Evolutionary conservation across 306 rosid species (phyloP).

Genomic region (Trifolium pratense): DNA sequence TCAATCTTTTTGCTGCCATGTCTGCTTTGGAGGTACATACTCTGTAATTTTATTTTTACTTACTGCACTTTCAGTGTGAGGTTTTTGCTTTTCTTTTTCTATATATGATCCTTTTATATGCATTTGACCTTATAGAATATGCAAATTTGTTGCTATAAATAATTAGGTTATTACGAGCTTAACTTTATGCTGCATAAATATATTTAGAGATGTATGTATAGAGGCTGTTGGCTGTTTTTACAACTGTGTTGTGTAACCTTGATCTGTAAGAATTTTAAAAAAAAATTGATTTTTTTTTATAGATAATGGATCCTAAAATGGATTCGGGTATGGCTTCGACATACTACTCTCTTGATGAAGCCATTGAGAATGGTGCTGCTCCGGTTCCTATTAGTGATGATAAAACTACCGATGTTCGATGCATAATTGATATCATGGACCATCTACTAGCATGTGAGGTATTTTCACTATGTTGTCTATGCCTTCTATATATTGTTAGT

Average conservation of each 20-base stretch:
- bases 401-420: constrained; percentile 71
- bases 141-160: background rate
- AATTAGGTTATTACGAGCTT: constrained; percentile 18
- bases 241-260: constrained; percentile 12
- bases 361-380: constrained; percentile 93
- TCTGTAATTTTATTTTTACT: constrained; percentile 31
- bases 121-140: background rate
- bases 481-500: constrained; percentile 29
- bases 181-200: background rate
- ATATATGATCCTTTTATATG: background rate
- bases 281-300: constrained; percentile 25
- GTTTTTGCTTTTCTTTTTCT: background rate
- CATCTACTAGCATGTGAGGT: constrained; percentile 98
- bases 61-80: constrained; percentile 4
- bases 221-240: constrained; percentile 16
- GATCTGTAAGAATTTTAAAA: background rate
- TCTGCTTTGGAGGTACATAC: constrained; percentile 85
- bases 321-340: constrained; percentile 85
- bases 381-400: constrained; percentile 85
- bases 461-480: constrained; percentile 30
- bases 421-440: constrained; percentile 85
- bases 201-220: constrained; percentile 10
- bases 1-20: constrained; percentile 96
- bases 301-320: constrained; percentile 99
- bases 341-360: constrained; percentile 93